Percentiles rank a stretch among this genome's conserved stretches.
phyloP scores from a whole-genome alignment of 768 basidiomycete genomes.

The Amanita pallidorosea region DNA sequence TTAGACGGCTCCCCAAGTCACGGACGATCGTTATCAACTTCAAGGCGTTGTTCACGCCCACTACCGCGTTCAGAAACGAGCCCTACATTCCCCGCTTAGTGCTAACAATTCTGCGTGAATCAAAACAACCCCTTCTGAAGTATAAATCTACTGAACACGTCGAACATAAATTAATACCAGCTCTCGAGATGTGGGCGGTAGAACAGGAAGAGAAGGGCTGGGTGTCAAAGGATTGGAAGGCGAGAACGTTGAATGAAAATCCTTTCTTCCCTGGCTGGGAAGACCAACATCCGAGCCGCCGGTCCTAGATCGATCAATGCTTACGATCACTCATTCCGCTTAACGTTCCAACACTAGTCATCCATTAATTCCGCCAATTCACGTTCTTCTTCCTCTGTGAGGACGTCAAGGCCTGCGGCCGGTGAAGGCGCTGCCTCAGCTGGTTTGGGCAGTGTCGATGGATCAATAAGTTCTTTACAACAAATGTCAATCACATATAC shows the following conservation, averaged over 20 bases:
- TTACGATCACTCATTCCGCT: neutral
- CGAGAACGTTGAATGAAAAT: slow-evolving; percentile 36
- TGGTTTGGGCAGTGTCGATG: slow-evolving; percentile 3
- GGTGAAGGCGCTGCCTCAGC: neutral
- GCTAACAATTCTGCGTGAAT: slow-evolving; percentile 30
- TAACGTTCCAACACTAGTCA: slow-evolving; percentile 10
- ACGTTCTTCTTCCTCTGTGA: slow-evolving; percentile 85
- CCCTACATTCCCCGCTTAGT: slow-evolving; percentile 37
- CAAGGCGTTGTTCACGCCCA: slow-evolving; percentile 42
- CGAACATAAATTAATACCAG: slow-evolving; percentile 34
- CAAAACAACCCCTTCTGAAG: slow-evolving; percentile 25
- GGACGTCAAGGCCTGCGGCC: slow-evolving; percentile 20
- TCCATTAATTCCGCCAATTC: slow-evolving; percentile 73
- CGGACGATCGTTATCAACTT: slow-evolving; percentile 42
- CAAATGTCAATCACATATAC: neutral
- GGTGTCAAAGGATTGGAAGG: slow-evolving; percentile 38
- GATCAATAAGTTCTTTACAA: slow-evolving; percentile 29
- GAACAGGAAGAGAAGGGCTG: slow-evolving; percentile 37
- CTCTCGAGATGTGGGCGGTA: slow-evolving; percentile 30
- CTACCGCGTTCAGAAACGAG: slow-evolving; percentile 30
- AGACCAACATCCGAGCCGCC: neutral
- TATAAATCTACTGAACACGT: slow-evolving; percentile 34
- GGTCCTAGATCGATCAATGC: neutral
- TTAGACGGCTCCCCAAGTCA: slow-evolving; percentile 36
- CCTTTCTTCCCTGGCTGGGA: slow-evolving; percentile 43